Evolutionary conservation across 2,329 filamentous ascomycete genomes (phyloP).

Genomic region (Cryphonectria japonica): DNA sequence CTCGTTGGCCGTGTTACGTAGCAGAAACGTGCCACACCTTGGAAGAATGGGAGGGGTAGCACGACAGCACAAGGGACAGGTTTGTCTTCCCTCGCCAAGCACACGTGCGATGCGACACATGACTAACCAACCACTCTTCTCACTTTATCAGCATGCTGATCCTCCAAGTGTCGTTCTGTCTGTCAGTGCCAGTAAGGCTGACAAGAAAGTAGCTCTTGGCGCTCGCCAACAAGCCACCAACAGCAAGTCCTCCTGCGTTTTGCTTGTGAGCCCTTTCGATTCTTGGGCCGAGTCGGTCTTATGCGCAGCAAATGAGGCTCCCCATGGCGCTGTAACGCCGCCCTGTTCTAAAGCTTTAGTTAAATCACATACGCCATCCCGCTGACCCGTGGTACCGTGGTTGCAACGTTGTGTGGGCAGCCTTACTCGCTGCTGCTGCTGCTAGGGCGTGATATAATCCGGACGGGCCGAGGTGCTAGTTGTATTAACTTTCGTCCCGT

Average conservation of each 20-base stretch:
- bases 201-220: not conserved
- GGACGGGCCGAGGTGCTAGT: slow-evolving; percentile 13
- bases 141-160: no score
- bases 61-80: no score
- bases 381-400: not conserved
- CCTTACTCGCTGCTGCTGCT: not conserved
- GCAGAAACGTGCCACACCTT: no score
- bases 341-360: not conserved
- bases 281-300: not conserved
- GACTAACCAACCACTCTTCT: no score
- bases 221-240: not conserved
- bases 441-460: slow-evolving; percentile 17
- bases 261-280: not conserved
- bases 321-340: not conserved
- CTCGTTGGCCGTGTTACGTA: not conserved
- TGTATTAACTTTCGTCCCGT: not conserved
- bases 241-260: not conserved
- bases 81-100: no score
- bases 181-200: no score
- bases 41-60: not conserved
- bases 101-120: no score
- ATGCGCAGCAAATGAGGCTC: slow-evolving; percentile 1
- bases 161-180: no score
- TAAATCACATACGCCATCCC: not conserved
- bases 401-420: no score